Percentiles rank a stretch among this genome's conserved stretches.
Conservation (phyloP, 768 basidiomycete species). For the Psilocybe sp. region DNA sequence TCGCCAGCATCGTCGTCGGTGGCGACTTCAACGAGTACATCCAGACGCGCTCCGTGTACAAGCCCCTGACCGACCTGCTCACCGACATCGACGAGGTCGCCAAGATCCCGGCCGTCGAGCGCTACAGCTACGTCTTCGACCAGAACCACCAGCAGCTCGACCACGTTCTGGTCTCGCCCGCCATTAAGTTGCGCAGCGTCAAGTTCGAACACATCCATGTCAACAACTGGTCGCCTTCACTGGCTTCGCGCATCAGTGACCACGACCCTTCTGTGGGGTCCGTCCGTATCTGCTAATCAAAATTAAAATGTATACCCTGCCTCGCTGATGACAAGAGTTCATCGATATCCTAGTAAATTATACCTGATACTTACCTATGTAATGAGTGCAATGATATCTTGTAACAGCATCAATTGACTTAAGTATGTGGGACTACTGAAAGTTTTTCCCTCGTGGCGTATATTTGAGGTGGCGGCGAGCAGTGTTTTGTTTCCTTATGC, state of each 20-base stretch:
- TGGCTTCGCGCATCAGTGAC: slow-evolving; percentile 46
- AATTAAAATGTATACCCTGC: neutral
- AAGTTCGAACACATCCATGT: slow-evolving; percentile 59
- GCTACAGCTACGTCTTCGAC: slow-evolving; percentile 63
- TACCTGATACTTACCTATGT: no score
- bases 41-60: slow-evolving; percentile 51
- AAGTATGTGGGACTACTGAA: no score
- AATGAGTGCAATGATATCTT: no score
- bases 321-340: no score
- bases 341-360: no score
- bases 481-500: no score
- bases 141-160: slow-evolving; percentile 59
- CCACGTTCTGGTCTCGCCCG: slow-evolving; percentile 51
- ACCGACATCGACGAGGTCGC: slow-evolving; percentile 52
- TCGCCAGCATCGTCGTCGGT: slow-evolving; percentile 50
- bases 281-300: slow-evolving; percentile 47
- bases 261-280: slow-evolving; percentile 59
- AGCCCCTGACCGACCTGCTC: slow-evolving; percentile 37
- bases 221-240: slow-evolving; percentile 51
- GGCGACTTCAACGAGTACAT: slow-evolving; percentile 65
- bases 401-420: no score
- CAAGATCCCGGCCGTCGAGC: slow-evolving; percentile 42
- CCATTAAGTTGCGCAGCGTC: slow-evolving; percentile 36
- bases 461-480: no score
- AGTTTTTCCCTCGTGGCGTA: no score